Base-by-base conservation (phyloP, 2,329 filamentous ascomycete genomes). In the Cercospora sp. region DNA sequence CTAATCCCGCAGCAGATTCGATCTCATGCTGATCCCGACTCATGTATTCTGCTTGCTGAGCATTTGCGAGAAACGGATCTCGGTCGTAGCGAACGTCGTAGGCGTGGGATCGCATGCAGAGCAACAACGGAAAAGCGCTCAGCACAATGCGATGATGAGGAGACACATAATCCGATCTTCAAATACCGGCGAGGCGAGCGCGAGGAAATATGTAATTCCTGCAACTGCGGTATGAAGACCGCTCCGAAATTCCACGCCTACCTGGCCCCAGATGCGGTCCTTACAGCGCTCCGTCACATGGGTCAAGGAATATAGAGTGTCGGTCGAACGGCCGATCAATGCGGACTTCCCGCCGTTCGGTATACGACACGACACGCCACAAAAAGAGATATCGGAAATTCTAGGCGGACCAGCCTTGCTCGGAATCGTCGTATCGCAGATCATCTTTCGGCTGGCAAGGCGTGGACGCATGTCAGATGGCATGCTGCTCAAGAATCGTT, bases 161-260 rank as follows among this genome's bases (percentile, higher is more conserved):
- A 55, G 48, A 28, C 12, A 42, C 45, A 63, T 63, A 31, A 57
- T 26, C 48, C 18, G 6, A 55, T 23, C 10, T 12, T 26, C 16
- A 42, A 42, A 55, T 2, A 13, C 16, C 20, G 48, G 23, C 10
- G 23, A 63, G 10, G 30, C 53, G 31, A 51, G 28, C 18, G 61
- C n/a, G 6, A 23, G 45, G 31, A 13, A 40, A 57, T 63, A 57
- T 30, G 36, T 63, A 63, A 18, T 31, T 55, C 45, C 48, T 57
- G 48, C 61, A 63, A 28, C 61, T 57, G 45, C 61, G 61, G 61
- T 23, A 63, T 63, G 61, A 63, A 63, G 16, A 36, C 61, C 61
- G 61, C 45, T 63, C 61, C 61, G 61, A 63, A 20, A 53, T 26
- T 55, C 48, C 12, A 51, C 42, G 40, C 40, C 16, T 55, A 6